Conservation (phyloP, 352 stramenopile genomes). For the Pythium insidiosum region DNA sequence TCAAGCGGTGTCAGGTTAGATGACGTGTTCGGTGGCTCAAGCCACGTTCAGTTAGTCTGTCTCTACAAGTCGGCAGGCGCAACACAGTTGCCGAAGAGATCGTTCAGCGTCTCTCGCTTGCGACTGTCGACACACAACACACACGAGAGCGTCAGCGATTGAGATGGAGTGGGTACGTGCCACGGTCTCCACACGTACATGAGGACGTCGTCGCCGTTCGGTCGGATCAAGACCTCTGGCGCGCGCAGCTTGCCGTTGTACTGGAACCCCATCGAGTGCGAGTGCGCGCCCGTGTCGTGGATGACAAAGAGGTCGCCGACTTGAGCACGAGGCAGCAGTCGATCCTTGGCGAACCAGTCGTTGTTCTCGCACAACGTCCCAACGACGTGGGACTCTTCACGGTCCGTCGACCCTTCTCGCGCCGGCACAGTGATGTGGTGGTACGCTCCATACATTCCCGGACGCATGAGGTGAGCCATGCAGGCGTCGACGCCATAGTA, state of each 20-base stretch:
- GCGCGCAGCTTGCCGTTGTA: conserved; percentile 90
- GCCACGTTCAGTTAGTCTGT: too few relatives aligned
- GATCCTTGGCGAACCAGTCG: conserved; percentile 89
- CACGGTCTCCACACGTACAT: too few relatives aligned
- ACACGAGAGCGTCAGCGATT: neutral
- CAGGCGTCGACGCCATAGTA: conserved; percentile 87
- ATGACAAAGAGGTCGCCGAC: conserved; percentile 88
- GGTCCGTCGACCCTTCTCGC: conserved; percentile 29
- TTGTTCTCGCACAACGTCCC: conserved; percentile 89
- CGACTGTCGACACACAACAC: conserved; percentile 25
- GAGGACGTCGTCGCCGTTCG: conserved; percentile 44
- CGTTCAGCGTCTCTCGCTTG: conserved; percentile 66
- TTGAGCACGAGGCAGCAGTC: conserved; percentile 47
- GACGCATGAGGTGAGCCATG: conserved; percentile 88
- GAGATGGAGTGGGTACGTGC: too few relatives aligned
- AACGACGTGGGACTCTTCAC: conserved; percentile 61
- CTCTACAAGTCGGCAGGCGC: conserved; percentile 30
- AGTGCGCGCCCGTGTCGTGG: conserved; percentile 84
- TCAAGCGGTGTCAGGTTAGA: too few relatives aligned
- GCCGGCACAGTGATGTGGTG: conserved; percentile 82
- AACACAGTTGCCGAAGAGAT: conserved; percentile 74
- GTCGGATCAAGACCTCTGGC: conserved; percentile 74
- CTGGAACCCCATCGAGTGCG: conserved; percentile 91
- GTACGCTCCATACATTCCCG: conserved; percentile 87
- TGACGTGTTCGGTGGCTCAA: too few relatives aligned